Evolutionary conservation across 176 grass and related monocot species (phyloP).

Genomic region (Zea luxurians): DNA sequence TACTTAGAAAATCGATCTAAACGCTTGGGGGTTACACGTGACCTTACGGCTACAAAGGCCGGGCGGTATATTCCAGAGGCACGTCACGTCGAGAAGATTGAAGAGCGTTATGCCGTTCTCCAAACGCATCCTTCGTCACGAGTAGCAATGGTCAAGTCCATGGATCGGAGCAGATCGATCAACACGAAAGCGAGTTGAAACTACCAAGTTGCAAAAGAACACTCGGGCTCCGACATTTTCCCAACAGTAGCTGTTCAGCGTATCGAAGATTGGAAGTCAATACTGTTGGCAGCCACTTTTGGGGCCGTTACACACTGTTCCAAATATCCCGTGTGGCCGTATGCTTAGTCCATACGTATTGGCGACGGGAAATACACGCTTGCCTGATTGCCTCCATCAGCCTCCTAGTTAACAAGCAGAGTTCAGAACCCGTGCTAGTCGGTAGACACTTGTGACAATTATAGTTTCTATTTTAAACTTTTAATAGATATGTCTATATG

Average conservation of each 20-base stretch:
- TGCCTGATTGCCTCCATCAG: neutral
- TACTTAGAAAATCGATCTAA: too few species aligned
- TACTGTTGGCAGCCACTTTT: slow-evolving; percentile 30
- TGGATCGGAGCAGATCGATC: neutral
- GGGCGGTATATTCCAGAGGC: neutral
- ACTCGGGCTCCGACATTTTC: neutral
- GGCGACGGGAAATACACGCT: neutral
- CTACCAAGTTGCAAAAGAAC: slow-evolving; percentile 10
- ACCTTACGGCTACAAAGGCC: too few species aligned
- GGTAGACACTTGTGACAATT: neutral
- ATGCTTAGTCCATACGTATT: neutral
- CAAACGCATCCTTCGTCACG: slow-evolving; percentile 5
- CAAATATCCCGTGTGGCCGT: neutral
- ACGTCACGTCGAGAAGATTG: neutral
- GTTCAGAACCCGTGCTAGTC: neutral
- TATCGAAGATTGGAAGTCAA: slow-evolving; percentile 7
- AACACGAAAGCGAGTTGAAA: slow-evolving; percentile 39
- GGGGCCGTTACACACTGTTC: slow-evolving; percentile 33
- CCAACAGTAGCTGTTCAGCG: slow-evolving; percentile 8
- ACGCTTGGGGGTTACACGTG: too few species aligned
- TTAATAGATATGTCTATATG: neutral
- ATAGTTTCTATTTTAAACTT: neutral
- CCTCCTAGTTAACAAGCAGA: neutral
- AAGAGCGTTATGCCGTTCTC: slow-evolving; percentile 19
- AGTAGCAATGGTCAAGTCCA: slow-evolving; percentile 30